These are phyloP conservation scores for Hippophae tibetana DNA, from an alignment of 306 rosid species.

Conservation along the genomic window DNA sequence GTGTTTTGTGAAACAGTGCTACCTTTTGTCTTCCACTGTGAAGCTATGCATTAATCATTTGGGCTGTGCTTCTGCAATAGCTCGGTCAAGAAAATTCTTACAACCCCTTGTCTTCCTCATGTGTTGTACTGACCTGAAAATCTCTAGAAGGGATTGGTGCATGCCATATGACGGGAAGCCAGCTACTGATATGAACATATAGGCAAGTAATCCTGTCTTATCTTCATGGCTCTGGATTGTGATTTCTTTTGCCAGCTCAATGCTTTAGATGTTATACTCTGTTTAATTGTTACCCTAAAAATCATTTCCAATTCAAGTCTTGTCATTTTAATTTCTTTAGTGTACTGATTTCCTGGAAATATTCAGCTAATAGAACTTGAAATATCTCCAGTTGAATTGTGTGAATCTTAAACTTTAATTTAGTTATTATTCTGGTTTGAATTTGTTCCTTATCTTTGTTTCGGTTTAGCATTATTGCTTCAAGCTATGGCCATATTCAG, in stretches of 20 bases:
- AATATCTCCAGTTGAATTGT: conserved; percentile 6
- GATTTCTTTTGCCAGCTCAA: conserved; percentile 14
- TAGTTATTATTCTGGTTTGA: too few species aligned
- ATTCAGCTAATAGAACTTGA: conserved; percentile 18
- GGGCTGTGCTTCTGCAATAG: conserved; percentile 25
- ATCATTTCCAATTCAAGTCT: conserved; percentile 28
- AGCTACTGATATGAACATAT: conserved; percentile 37
- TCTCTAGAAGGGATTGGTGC: conserved; percentile 31
- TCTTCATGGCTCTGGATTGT: conserved; percentile 32
- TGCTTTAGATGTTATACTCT: conserved; percentile 27
- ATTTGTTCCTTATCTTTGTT: too few species aligned
- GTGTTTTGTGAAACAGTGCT: conserved; percentile 4
- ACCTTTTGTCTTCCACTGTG: conserved; percentile 12
- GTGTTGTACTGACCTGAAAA: conserved; percentile 26
- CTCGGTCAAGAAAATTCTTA: conserved; percentile 20
- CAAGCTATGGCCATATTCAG: too few species aligned
- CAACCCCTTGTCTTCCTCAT: conserved; percentile 17
- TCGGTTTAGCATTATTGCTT: too few species aligned
- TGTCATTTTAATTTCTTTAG: conserved; percentile 12
- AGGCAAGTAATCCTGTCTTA: conserved; percentile 62
- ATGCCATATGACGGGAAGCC: conserved; percentile 26
- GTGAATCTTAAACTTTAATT: too few species aligned
- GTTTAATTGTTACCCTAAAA: conserved; percentile 27
- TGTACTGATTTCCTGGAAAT: conserved; percentile 23
- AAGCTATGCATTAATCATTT: conserved; percentile 20